phyloP scores from a whole-genome alignment of 2,329 filamentous ascomycete genomes.

The Clonostachys rhizophaga region DNA sequence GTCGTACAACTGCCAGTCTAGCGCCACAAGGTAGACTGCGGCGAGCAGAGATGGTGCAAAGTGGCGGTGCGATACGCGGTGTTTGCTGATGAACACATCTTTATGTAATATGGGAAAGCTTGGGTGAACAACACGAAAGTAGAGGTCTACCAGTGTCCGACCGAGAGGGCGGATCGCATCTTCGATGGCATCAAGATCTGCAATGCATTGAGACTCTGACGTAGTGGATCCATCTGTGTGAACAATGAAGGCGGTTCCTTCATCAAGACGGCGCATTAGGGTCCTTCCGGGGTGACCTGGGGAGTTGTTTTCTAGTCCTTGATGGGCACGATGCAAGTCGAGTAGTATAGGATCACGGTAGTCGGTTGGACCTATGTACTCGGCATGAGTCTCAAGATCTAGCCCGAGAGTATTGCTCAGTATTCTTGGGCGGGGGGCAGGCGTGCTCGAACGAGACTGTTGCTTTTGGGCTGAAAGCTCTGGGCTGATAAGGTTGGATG shows the following conservation, averaged over 20 bases:
- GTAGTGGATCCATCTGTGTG: constrained; percentile 25
- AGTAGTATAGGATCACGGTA: too few relatives aligned
- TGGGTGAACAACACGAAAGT: constrained; percentile 59
- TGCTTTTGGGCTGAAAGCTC: too few relatives aligned
- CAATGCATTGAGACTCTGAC: constrained; percentile 28
- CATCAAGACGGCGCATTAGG: constrained; percentile 15
- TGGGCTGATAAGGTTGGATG: too few relatives aligned
- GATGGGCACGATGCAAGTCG: too few relatives aligned
- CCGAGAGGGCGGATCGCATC: constrained; percentile 59
- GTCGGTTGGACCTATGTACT: too few relatives aligned
- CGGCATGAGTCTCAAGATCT: too few relatives aligned
- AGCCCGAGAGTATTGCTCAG: too few relatives aligned
- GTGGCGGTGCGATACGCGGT: constrained; percentile 49
- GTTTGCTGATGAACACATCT: constrained; percentile 57
- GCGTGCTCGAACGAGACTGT: too few relatives aligned
- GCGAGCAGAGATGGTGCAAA: constrained; percentile 55
- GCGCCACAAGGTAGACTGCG: constrained; percentile 57
- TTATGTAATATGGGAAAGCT: constrained; percentile 56
- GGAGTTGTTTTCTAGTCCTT: too few relatives aligned
- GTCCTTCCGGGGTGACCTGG: too few relatives aligned
- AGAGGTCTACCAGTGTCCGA: constrained; percentile 58
- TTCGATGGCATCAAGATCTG: constrained; percentile 47
- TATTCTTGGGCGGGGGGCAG: too few relatives aligned
- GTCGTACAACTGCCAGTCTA: constrained; percentile 58
- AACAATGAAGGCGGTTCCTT: constrained; percentile 26